Base-by-base conservation (phyloP, 805 yeast species). In the Starmerella cellae region DNA sequence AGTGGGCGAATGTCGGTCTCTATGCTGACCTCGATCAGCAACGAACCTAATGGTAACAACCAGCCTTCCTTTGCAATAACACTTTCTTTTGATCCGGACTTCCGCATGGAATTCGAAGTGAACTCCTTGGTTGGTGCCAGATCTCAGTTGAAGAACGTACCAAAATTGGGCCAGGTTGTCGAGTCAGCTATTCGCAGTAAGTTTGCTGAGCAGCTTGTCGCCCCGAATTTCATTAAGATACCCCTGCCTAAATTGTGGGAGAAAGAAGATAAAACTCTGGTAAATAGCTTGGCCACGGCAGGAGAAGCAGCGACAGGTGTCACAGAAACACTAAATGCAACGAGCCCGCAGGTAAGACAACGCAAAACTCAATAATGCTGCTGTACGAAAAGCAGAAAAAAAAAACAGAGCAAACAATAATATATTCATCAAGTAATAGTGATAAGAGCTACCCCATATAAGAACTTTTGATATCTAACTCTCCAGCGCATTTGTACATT, bases 161-260 rank as follows among this genome's bases (percentile, higher is more conserved):
- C 99, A 6, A 85, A 91, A 55, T 75, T 91, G 30, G 75, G 94
- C 9, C 77, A 82, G 44, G 64, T 91, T 33, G 77, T 91, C 32
- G 97, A 91, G 57, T 75, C 74, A 44, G 78, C 79, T 46, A 69
- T 91, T 31, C 70, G 91, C 48, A 77, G 77, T 42, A 85, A 95
- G 94, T 87, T 91, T 56, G 77, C 78, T 16, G 96, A 88, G 53
- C 68, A 95, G 48, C 84, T 95, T 57, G 91, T 91, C 11, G 93
- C 84, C 51, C 99, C 99, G 1, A 70, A 94, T 52, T 88, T 79
- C 55, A 95, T 87, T 58, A 79, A 83, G 38, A 75, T 91, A 24
- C 71, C 71, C 54, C 61, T 91, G 26, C 98, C 97, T 5, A 19
- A 37, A 5, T 18, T 45, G 19, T 51, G 54, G 53, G n/a, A 24